Evolutionary conservation across 306 rosid genomes (phyloP).

Genomic region (Dicorynia guianensis): DNA sequence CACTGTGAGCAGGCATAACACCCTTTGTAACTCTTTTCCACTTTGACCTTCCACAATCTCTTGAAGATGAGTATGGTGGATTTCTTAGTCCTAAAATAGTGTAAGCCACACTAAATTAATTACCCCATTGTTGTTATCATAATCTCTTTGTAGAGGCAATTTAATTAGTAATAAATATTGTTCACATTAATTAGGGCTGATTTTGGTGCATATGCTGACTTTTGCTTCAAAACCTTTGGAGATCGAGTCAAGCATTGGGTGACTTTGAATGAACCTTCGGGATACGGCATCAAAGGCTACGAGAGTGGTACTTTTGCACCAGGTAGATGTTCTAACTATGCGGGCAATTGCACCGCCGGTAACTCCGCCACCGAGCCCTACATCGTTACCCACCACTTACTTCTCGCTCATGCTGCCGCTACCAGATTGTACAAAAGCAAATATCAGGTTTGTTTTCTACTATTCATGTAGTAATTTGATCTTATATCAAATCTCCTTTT

Average conservation of each 20-base stretch:
- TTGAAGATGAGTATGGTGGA: slow-evolving; percentile 59
- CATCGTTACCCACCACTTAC: slow-evolving; percentile 51
- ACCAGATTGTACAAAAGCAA: slow-evolving; percentile 47
- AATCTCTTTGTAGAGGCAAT: too few species aligned
- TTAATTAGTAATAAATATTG: too few species aligned
- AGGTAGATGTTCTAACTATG: slow-evolving; percentile 58
- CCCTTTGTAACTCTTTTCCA: slow-evolving; percentile 64
- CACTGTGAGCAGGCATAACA: slow-evolving; percentile 32
- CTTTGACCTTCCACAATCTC: slow-evolving; percentile 62
- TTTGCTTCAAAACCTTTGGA: slow-evolving; percentile 58
- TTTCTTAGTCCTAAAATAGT: slow-evolving; percentile 41
- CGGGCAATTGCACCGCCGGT: slow-evolving; percentile 41
- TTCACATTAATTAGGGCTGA: slow-evolving; percentile 42
- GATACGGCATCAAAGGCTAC: slow-evolving; percentile 40
- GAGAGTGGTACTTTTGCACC: slow-evolving; percentile 58
- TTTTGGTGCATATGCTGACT: slow-evolving; percentile 43
- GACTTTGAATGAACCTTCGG: slow-evolving; percentile 56
- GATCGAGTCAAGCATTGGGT: slow-evolving; percentile 66
- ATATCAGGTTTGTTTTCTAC: slow-evolving; percentile 47
- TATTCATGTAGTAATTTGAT: too few species aligned
- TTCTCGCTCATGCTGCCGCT: slow-evolving; percentile 59
- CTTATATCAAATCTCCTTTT: too few species aligned
- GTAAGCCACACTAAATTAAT: slow-evolving; percentile 28
- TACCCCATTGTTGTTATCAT: too few species aligned
- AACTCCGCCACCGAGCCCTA: slow-evolving; percentile 65